Evolutionary conservation across 1,284 basidiomycete species (phyloP), one percentile per base, ranked within the genome.

Genomic region (Kwoniella shivajii): DNA sequence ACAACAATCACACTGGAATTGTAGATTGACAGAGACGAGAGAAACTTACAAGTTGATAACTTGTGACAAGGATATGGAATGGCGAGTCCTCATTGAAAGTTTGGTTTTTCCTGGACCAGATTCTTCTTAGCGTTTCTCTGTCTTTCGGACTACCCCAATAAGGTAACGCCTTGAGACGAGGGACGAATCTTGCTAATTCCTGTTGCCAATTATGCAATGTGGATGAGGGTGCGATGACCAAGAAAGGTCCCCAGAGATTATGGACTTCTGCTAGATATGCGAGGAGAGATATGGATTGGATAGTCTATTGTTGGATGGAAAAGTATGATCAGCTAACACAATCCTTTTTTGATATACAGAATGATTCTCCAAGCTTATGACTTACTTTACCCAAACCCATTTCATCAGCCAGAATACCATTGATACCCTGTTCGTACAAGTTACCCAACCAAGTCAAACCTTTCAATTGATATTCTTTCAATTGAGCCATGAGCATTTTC

Each of bases 181-280:
- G 96, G 4, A 97, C 92, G 75, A 99, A 99, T 29, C 92, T 88
- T 27, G 91, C 89, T 57, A 99, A 85, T 78, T 99, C 96, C 74
- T 99, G 96, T 76, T 99, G 95, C 96, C 96, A 99, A 73, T 99
- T 99, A 79, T 99, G 96, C 63, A 99, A 81, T 0, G 96, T 99
- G 5, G 95, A 98, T 1, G 94, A 90, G 1, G 96, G 96, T 1
- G 96, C 93, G 48, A 99, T 96, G 56, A 99, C 94, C n/a, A 99
- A 84, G 83, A 99, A 99, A 16, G 96, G 96, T 0, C 96, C 96
- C 96, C 96, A 99, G 60, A 99, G 96, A 73, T 98, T 90, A 76
- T 99, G 96, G 1, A 88, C 87, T 79, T 99, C 96, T 9, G 96
- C 95, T 20, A 99, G 86, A 78, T 99, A 96, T 5, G 95, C 92